Evolutionary conservation across 2,329 filamentous ascomycete genomes (phyloP).

Genomic region (Saccharata proteae): DNA sequence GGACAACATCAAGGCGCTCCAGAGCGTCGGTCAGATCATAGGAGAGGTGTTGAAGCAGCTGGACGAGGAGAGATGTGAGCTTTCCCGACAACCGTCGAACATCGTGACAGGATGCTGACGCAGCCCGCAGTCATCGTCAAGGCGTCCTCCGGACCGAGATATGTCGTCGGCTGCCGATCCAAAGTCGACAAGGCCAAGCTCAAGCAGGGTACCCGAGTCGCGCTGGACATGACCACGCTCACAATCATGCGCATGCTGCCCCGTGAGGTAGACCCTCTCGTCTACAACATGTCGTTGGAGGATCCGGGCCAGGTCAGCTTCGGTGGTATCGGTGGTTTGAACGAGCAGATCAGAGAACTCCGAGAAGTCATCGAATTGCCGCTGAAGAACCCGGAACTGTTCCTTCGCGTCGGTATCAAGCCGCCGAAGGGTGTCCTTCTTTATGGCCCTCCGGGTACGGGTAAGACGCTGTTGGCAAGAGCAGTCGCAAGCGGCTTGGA

Average conservation of each 20-base stretch:
- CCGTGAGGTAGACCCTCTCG: conserved; percentile 91
- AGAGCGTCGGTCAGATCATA: conserved; percentile 98
- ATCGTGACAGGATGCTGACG: conserved; percentile 10
- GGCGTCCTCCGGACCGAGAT: conserved; percentile 90
- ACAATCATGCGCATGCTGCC: conserved; percentile 99
- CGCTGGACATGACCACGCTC: conserved; percentile 97
- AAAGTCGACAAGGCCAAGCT: conserved; percentile 96
- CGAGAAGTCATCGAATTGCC: conserved; percentile 96
- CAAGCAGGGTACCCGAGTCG: conserved; percentile 96
- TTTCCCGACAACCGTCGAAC: not conserved
- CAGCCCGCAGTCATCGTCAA: conserved; percentile 75
- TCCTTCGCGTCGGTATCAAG: conserved; percentile 94
- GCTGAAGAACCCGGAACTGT: conserved; percentile 96
- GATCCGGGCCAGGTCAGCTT: conserved; percentile 97
- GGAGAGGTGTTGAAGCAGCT: conserved; percentile 98
- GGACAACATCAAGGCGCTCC: conserved; percentile 97
- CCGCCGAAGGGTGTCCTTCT: conserved; percentile 94
- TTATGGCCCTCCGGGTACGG: conserved; percentile 92
- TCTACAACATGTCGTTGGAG: conserved; percentile 99
- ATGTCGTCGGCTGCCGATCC: conserved; percentile 94
- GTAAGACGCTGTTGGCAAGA: conserved; percentile 87
- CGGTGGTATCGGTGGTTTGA: conserved; percentile 90
- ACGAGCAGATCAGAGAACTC: conserved; percentile 95
- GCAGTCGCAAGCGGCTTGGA: conserved; percentile 93
- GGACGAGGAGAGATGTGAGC: conserved; percentile 93